Conservation (phyloP, 805 yeast genomes). For the Blastobotrys peoriensis region DNA sequence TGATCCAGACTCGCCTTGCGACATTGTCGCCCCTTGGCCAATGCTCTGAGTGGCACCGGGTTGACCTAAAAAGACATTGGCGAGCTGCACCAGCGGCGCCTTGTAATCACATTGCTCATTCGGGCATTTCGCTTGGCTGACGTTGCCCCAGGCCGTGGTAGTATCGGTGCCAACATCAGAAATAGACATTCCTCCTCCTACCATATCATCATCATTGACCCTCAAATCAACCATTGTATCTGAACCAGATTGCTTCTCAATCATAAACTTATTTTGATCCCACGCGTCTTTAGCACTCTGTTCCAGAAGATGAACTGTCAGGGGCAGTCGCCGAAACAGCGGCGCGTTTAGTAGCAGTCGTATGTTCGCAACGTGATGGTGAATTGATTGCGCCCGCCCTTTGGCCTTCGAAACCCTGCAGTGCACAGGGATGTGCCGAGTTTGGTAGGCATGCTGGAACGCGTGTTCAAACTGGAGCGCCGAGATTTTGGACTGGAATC, state of each 20-base stretch:
- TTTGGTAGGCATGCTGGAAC: constrained; percentile 65
- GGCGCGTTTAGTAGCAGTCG: constrained; percentile 23
- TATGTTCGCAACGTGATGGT: constrained; percentile 24
- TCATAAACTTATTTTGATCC: constrained; percentile 22
- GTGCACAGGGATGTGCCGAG: constrained; percentile 48
- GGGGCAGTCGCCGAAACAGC: constrained; percentile 22
- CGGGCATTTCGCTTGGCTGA: constrained; percentile 10
- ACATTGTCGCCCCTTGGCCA: no score
- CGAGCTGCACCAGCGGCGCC: not conserved
- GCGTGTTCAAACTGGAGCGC: constrained; percentile 84
- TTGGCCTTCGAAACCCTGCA: constrained; percentile 33
- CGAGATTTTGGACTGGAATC: constrained; percentile 61
- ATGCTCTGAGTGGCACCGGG: no score
- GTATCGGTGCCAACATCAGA: not conserved
- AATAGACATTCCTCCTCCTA: constrained; percentile 16
- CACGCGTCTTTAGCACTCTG: constrained; percentile 20
- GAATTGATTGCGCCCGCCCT: constrained; percentile 4
- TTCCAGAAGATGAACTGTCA: constrained; percentile 26
- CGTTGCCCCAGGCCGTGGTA: not conserved
- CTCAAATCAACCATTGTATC: constrained; percentile 9
- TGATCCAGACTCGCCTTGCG: no score
- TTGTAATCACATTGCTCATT: constrained; percentile 5
- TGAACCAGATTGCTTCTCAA: constrained; percentile 14
- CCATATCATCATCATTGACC: constrained; percentile 5
- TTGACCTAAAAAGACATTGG: not conserved